These are phyloP conservation scores for Penicillium antarcticum DNA, from an alignment of 495 filamentous ascomycete species.

Conservation along the genomic window DNA sequence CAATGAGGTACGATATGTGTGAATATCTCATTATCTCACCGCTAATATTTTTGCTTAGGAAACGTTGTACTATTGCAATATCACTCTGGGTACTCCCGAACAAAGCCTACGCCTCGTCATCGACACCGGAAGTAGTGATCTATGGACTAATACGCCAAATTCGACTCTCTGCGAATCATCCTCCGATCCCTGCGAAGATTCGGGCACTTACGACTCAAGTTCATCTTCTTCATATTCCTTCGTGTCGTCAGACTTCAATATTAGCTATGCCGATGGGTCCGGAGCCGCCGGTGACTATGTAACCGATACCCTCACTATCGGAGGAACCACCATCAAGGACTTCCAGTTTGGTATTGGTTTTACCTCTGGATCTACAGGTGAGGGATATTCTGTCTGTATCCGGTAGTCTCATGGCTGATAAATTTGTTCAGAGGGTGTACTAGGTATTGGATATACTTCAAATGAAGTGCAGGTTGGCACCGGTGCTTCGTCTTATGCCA, in stretches of 20 bases:
- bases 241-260: constrained; percentile 78
- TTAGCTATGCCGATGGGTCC: constrained; percentile 85
- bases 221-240: constrained; percentile 77
- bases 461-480: constrained; percentile 78
- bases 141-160: constrained; percentile 75
- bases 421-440: constrained; percentile 61
- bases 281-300: constrained; percentile 81
- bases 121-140: constrained; percentile 85
- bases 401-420: background rate
- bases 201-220: constrained; percentile 70
- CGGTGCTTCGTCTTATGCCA: constrained; percentile 61
- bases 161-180: constrained; percentile 56
- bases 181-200: constrained; percentile 47
- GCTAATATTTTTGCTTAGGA: constrained; percentile 21
- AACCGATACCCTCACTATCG: constrained; percentile 72
- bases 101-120: constrained; percentile 64
- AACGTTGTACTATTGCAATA: constrained; percentile 67
- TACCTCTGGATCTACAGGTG: constrained; percentile 55
- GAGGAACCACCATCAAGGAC: constrained; percentile 51
- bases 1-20: constrained; percentile 35
- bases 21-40: background rate
- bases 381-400: constrained; percentile 2
- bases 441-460: constrained; percentile 83
- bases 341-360: constrained; percentile 91
- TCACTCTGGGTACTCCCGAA: constrained; percentile 67